These are phyloP conservation scores for Barnettozyma siamensis DNA, from an alignment of 805 yeast species.

Conservation along the genomic window DNA sequence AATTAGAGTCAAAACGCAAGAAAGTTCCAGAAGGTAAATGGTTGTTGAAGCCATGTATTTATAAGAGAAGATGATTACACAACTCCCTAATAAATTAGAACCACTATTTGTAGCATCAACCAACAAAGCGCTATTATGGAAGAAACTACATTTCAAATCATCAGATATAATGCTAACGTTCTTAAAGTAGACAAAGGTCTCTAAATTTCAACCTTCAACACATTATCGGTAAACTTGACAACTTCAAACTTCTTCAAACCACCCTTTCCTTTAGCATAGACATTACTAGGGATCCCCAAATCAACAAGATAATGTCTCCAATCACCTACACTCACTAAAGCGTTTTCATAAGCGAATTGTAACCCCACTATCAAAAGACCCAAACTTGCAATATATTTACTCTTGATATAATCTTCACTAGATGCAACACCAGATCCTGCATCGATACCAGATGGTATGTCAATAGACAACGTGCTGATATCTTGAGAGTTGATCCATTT, in stretches of 20 bases:
- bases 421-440: slow-evolving; percentile 62
- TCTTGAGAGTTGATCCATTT: slow-evolving; percentile 57
- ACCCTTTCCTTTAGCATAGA: slow-evolving; percentile 33
- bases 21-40: slow-evolving; percentile 72
- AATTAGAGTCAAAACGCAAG: slow-evolving; percentile 48
- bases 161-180: too few species aligned
- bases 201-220: background rate
- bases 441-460: slow-evolving; percentile 78
- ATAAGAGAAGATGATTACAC: slow-evolving; percentile 48
- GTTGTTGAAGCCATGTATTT: slow-evolving; percentile 93
- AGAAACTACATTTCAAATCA: too few species aligned
- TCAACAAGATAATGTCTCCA: slow-evolving; percentile 59
- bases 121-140: too few species aligned
- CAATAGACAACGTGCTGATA: slow-evolving; percentile 54
- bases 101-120: too few species aligned
- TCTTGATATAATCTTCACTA: slow-evolving; percentile 32
- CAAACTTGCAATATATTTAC: slow-evolving; percentile 59
- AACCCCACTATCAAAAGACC: slow-evolving; percentile 71
- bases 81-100: background rate
- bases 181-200: too few species aligned
- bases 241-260: slow-evolving; percentile 43
- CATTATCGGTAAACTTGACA: slow-evolving; percentile 1
- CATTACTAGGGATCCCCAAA: slow-evolving; percentile 61
- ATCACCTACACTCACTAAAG: slow-evolving; percentile 41
- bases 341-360: slow-evolving; percentile 53